Evolutionary conservation across 768 basidiomycete genomes (phyloP).

Genomic region (Lactifluus rugatus): DNA sequence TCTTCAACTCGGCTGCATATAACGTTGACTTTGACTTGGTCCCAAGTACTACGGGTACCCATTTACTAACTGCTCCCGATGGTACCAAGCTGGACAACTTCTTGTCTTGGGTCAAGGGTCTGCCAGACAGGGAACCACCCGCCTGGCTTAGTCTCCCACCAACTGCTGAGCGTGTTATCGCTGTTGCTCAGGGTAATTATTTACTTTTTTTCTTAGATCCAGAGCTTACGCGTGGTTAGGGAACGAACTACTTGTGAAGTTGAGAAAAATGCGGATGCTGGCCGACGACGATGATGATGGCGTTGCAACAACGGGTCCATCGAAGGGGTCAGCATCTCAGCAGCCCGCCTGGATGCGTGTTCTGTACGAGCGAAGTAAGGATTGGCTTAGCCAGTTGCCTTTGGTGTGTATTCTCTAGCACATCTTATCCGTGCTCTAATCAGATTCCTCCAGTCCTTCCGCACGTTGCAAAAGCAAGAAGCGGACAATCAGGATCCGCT

Average conservation of each 20-base stretch:
- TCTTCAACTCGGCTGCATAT: constrained; percentile 84
- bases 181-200: constrained; percentile 71
- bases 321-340: constrained; percentile 55
- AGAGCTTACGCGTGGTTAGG: constrained; percentile 36
- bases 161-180: constrained; percentile 87
- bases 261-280: constrained; percentile 88
- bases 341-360: constrained; percentile 95
- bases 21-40: constrained; percentile 91
- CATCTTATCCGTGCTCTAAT: constrained; percentile 13
- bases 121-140: constrained; percentile 91
- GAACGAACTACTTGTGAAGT: constrained; percentile 69
- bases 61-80: constrained; percentile 67
- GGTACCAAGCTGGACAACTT: constrained; percentile 91
- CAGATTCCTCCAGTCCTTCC: constrained; percentile 42
- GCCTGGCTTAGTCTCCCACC: constrained; percentile 91
- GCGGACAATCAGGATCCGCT: constrained; percentile 75
- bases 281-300: constrained; percentile 75
- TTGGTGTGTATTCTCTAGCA: constrained; percentile 36
- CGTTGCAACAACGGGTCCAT: constrained; percentile 38
- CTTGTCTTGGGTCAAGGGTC: constrained; percentile 74
- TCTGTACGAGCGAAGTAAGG: constrained; percentile 68
- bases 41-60: constrained; percentile 46
- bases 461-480: constrained; percentile 51
- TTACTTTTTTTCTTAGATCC: neutral
- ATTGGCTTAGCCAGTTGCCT: constrained; percentile 75